Percentiles rank a stretch among this genome's conserved stretches.
Conservation (phyloP, 1,139 yeast genomes). For the Saccharomycopsis crataegensis region DNA sequence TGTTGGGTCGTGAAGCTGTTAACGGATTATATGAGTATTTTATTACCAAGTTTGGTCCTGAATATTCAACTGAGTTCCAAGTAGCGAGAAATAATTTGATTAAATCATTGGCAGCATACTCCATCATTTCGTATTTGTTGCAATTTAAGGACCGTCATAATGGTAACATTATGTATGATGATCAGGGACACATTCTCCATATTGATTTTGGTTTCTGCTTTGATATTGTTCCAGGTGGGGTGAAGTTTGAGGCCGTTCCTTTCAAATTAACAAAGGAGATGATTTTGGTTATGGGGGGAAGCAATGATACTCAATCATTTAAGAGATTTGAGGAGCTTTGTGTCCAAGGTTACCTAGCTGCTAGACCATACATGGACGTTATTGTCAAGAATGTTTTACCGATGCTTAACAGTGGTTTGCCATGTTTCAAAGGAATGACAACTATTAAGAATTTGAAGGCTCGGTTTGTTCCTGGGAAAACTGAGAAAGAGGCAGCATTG, state of each 20-base stretch:
- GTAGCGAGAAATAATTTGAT: conserved; percentile 87
- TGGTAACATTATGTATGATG: conserved; percentile 98
- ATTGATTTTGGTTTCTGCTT: conserved; percentile 98
- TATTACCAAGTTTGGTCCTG: conserved; percentile 89
- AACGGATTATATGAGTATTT: conserved; percentile 94
- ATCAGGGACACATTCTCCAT: conserved; percentile 88
- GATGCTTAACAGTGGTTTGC: conserved; percentile 92
- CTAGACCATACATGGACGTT: conserved; percentile 83
- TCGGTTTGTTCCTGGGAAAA: conserved; percentile 74
- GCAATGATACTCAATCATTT: conserved; percentile 76
- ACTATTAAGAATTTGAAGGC: conserved; percentile 71
- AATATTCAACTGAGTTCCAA: conserved; percentile 82
- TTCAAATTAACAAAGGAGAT: conserved; percentile 94
- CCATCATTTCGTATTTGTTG: conserved; percentile 82
- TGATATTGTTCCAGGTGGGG: conserved; percentile 99
- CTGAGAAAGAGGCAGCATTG: conserved; percentile 79
- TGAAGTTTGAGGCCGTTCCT: conserved; percentile 94
- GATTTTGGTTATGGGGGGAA: conserved; percentile 94
- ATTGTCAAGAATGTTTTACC: conserved; percentile 83
- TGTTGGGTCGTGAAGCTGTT: conserved; percentile 98
- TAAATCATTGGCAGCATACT: conserved; percentile 91
- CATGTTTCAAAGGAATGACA: conserved; percentile 81
- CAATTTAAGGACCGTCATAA: conserved; percentile 98
- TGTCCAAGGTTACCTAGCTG: conserved; percentile 84
- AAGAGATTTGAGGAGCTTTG: conserved; percentile 93